phyloP scores from a whole-genome alignment of 2,329 filamentous ascomycete genomes.

The Colletotrichum noveboracense region DNA sequence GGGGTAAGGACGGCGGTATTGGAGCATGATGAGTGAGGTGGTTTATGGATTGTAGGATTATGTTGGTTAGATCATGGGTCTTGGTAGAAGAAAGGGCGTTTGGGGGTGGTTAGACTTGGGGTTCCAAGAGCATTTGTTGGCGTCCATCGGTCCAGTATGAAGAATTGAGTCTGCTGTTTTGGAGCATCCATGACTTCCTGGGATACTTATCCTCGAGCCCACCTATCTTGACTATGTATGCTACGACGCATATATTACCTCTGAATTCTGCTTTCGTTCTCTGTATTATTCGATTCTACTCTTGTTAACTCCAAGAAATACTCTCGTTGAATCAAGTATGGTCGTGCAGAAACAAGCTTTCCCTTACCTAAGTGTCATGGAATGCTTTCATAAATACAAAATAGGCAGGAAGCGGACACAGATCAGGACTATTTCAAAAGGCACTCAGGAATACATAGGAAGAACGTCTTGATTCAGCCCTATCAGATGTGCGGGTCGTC shows the following conservation, averaged over 20 bases:
- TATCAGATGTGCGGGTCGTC: conserved; percentile 9
- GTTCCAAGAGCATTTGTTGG: background rate
- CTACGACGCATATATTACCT: no score
- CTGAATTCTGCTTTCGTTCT: no score
- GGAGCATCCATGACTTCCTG: background rate
- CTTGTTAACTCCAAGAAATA: no score
- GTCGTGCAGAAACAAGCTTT: no score
- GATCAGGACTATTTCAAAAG: accelerated
- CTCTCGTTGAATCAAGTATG: no score
- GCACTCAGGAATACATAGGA: background rate
- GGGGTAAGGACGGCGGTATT: background rate
- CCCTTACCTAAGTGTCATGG: accelerated
- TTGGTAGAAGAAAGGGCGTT: background rate
- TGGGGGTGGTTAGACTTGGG: background rate
- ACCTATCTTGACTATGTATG: background rate
- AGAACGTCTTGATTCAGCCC: conserved; percentile 4
- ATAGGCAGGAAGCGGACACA: accelerated
- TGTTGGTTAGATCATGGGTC: background rate
- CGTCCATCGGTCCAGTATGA: background rate
- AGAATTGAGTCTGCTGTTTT: background rate
- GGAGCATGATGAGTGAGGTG: conserved; percentile 1
- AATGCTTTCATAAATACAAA: background rate
- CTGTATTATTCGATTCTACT: no score
- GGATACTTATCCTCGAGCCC: no score
- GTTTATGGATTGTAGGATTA: background rate